Percentiles rank a stretch among this genome's conserved stretches.
These are phyloP conservation scores for Begonia loranthoides DNA, from an alignment of 306 rosid species.

Conservation along the genomic window DNA sequence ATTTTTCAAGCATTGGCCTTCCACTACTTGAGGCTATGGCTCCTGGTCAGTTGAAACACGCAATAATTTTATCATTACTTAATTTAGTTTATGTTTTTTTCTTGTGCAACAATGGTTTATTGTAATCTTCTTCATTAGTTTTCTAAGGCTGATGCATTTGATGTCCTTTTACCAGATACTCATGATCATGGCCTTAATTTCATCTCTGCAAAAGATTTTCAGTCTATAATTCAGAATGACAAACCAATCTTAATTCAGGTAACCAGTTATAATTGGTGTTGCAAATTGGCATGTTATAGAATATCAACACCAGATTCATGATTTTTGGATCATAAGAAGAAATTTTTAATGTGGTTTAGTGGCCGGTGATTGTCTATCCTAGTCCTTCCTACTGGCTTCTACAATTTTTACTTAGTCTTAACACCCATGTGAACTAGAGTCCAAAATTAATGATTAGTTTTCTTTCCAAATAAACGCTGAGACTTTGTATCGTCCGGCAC, in stretches of 20 bases:
- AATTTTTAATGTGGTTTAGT: neutral
- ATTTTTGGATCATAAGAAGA: neutral
- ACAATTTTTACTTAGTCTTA: no score
- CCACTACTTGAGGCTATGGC: slow-evolving; percentile 44
- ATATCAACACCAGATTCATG: neutral
- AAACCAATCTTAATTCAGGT: slow-evolving; percentile 68
- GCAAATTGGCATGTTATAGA: neutral
- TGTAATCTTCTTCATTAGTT: neutral
- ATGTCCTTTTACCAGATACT: slow-evolving; percentile 23
- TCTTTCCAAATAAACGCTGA: no score
- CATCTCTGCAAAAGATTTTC: slow-evolving; percentile 38
- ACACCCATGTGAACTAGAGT: no score
- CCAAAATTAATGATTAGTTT: no score
- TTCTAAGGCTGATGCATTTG: slow-evolving; percentile 13
- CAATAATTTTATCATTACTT: slow-evolving; percentile 2
- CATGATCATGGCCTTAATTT: slow-evolving; percentile 33
- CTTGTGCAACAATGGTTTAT: neutral
- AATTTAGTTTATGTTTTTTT: neutral
- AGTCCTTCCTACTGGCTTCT: no score
- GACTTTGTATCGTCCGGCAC: no score
- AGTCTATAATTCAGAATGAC: slow-evolving; percentile 40
- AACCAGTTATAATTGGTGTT: neutral
- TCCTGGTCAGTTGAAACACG: slow-evolving; percentile 38
- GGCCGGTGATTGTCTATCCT: no score
- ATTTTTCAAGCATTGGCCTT: slow-evolving; percentile 33